Conservation (phyloP, 2,329 filamentous ascomycete species). For the Fusarium paranaense region DNA sequence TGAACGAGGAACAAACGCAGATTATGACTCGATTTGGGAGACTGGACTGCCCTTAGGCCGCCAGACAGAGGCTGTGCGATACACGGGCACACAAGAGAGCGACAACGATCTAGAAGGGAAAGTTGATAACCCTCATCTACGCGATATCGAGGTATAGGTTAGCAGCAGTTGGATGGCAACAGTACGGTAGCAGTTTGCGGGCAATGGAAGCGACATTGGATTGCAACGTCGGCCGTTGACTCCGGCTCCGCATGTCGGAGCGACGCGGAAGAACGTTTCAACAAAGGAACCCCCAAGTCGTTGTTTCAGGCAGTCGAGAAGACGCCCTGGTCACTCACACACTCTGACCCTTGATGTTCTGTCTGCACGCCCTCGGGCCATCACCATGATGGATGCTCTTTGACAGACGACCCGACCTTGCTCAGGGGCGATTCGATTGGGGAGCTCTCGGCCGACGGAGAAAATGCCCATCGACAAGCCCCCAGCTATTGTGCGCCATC, state of each 20-base stretch:
- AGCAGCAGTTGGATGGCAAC: not conserved
- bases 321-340: not conserved
- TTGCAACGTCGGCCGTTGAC: constrained; percentile 6
- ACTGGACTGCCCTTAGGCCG: not conserved
- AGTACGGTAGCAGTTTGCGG: not conserved
- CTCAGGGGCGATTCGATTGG: not conserved
- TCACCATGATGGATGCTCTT: not conserved
- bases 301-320: constrained; percentile 13
- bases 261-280: not conserved
- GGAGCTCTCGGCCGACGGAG: not conserved
- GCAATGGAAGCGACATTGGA: constrained; percentile 10
- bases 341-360: not conserved
- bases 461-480: not conserved
- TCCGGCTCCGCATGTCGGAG: not conserved
- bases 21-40: constrained; percentile 2
- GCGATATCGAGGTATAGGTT: constrained; percentile 1
- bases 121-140: not conserved
- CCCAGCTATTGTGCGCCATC: constrained; percentile 14
- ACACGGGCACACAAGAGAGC: not conserved
- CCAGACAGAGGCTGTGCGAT: not conserved
- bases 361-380: not conserved
- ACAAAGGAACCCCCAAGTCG: not conserved
- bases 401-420: not conserved
- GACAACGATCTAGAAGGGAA: not conserved
- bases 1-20: not conserved